Evolutionary conservation across 768 basidiomycete species (phyloP).

Genomic region (Amanita exitialis): DNA sequence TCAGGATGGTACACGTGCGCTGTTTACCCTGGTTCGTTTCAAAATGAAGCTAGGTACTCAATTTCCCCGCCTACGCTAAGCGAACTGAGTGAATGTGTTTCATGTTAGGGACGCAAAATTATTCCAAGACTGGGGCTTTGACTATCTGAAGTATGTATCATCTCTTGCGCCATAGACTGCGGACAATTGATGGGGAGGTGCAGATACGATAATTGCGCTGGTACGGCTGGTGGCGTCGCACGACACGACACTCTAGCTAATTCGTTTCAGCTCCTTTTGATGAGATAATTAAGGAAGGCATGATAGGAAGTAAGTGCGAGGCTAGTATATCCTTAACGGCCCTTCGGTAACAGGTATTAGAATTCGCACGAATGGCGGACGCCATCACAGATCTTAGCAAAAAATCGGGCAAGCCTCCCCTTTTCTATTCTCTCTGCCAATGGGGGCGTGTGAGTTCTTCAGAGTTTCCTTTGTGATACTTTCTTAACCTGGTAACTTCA

Average conservation of each 20-base stretch:
- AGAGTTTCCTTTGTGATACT: background rate
- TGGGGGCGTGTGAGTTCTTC: slow-evolving; percentile 48
- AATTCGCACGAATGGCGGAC: slow-evolving; percentile 49
- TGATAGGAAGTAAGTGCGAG: slow-evolving; percentile 37
- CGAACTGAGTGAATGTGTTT: background rate
- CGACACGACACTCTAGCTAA: background rate
- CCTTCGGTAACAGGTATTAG: slow-evolving; percentile 18
- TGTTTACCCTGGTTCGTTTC: slow-evolving; percentile 54
- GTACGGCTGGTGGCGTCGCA: slow-evolving; percentile 19
- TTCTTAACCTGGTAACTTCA: background rate
- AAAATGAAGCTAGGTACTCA: slow-evolving; percentile 46
- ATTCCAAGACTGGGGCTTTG: slow-evolving; percentile 60
- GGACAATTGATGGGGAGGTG: background rate
- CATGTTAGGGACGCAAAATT: slow-evolving; percentile 37
- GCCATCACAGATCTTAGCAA: slow-evolving; percentile 42
- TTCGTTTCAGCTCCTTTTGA: slow-evolving; percentile 39
- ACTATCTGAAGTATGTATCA: slow-evolving; percentile 45
- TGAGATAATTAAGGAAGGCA: slow-evolving; percentile 41
- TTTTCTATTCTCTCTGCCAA: slow-evolving; percentile 54
- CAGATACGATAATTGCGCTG: slow-evolving; percentile 55
- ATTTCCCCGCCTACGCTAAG: background rate
- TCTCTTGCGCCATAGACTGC: background rate
- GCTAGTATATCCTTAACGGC: background rate
- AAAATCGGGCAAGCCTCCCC: slow-evolving; percentile 38
- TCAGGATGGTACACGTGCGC: slow-evolving; percentile 63